Conservation (phyloP, 495 filamentous ascomycete species). For the Usnea hakonensis region DNA sequence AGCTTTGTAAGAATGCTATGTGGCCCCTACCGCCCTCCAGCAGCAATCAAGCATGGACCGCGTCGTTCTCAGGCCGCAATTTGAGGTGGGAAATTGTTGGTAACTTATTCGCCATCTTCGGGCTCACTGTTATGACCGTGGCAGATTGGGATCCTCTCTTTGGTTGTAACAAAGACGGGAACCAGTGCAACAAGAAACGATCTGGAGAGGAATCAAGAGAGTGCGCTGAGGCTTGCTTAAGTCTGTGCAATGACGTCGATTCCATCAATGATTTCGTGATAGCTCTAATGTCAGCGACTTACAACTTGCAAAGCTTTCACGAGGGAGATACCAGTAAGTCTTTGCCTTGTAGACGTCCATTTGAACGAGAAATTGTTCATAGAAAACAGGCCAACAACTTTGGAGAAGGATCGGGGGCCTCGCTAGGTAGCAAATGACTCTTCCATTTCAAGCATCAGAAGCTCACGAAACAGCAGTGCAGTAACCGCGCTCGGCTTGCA, state of each 20-base stretch:
- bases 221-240: constrained; percentile 38
- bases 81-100: constrained; percentile 56
- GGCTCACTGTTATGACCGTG: constrained; percentile 34
- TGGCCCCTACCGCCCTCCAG: background rate
- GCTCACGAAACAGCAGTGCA: background rate
- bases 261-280: constrained; percentile 43
- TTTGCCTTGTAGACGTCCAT: background rate
- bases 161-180: constrained; percentile 20
- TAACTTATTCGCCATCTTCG: constrained; percentile 43
- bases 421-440: background rate
- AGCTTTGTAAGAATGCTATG: constrained; percentile 11
- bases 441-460: no score
- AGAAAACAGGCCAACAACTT: constrained; percentile 36
- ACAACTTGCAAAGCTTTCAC: constrained; percentile 38
- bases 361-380: background rate
- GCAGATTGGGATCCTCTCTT: constrained; percentile 34
- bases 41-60: constrained; percentile 29
- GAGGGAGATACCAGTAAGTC: constrained; percentile 47
- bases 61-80: constrained; percentile 41
- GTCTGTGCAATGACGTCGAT: constrained; percentile 41
- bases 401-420: constrained; percentile 36
- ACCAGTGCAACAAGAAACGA: constrained; percentile 29
- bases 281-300: constrained; percentile 38
- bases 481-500: constrained; percentile 54
- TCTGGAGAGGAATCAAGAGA: constrained; percentile 31